phyloP scores from a whole-genome alignment of 1,139 yeast genomes.

The Candida albicans region DNA sequence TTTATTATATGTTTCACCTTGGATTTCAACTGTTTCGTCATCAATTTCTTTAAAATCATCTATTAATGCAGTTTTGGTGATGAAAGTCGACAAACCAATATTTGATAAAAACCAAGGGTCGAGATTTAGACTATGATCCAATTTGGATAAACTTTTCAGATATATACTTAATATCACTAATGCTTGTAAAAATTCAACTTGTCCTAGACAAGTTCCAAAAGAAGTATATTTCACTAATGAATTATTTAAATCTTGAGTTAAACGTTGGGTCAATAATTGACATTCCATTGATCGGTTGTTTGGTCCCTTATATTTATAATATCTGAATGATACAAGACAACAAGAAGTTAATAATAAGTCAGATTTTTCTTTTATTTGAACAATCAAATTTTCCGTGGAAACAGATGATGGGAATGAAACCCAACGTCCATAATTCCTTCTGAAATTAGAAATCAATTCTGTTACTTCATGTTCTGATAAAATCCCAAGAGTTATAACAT shows the following conservation, averaged over 20 bases:
- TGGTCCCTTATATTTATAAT: conserved; percentile 14
- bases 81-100: conserved; percentile 56
- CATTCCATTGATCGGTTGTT: conserved; percentile 22
- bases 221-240: conserved; percentile 31
- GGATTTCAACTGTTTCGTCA: conserved; percentile 29
- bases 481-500: conserved; percentile 50
- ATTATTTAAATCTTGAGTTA: conserved; percentile 44
- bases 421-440: conserved; percentile 76
- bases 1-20: conserved; percentile 47
- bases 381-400: conserved; percentile 51
- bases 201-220: conserved; percentile 25
- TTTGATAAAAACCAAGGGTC: conserved; percentile 68
- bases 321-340: conserved; percentile 61
- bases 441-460: conserved; percentile 55
- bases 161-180: conserved; percentile 62
- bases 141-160: conserved; percentile 56
- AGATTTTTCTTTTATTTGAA: conserved; percentile 52
- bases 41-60: conserved; percentile 26
- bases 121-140: conserved; percentile 31
- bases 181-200: conserved; percentile 65
- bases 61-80: conserved; percentile 45
- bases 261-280: conserved; percentile 28
- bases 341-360: conserved; percentile 67
- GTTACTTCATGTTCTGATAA: conserved; percentile 51
- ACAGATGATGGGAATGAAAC: conserved; percentile 64